A percentile compares a stretch with the other conserved stretches of the same genome.
Conservation (phyloP, 345 rosid species). For the Rhizophora mangle region DNA sequence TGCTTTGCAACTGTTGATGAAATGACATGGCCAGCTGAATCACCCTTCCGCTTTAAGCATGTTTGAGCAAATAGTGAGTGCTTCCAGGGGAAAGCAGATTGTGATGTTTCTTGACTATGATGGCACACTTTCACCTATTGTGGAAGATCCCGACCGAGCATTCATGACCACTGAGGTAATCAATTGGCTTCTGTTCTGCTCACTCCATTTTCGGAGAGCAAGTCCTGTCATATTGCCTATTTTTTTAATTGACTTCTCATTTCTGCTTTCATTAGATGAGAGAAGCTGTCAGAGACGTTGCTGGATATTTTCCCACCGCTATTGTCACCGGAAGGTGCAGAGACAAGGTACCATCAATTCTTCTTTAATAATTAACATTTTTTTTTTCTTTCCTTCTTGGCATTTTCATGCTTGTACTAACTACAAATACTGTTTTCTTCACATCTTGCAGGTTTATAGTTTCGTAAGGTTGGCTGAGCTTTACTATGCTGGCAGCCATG, state of each 20-base stretch:
- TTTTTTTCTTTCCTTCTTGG: neutral
- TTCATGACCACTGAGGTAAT: slow-evolving; percentile 84
- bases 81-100: slow-evolving; percentile 75
- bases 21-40: slow-evolving; percentile 31
- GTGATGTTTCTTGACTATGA: slow-evolving; percentile 94
- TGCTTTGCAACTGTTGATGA: neutral
- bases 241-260: neutral
- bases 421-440: neutral
- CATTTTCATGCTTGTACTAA: neutral
- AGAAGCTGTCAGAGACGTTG: slow-evolving; percentile 60
- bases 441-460: slow-evolving; percentile 54
- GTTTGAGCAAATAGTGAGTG: slow-evolving; percentile 62
- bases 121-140: slow-evolving; percentile 96
- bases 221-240: neutral
- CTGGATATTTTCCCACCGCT: slow-evolving; percentile 75
- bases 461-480: slow-evolving; percentile 79
- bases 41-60: slow-evolving; percentile 83
- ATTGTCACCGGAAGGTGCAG: slow-evolving; percentile 93
- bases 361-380: neutral
- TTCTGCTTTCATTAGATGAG: slow-evolving; percentile 61
- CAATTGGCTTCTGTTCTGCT: neutral
- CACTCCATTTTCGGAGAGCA: neutral
- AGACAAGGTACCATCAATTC: slow-evolving; percentile 64
- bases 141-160: slow-evolving; percentile 85
- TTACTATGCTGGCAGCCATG: slow-evolving; percentile 99